phyloP scores from a whole-genome alignment of 352 stramenopile species.

The Pythium periplocum region DNA sequence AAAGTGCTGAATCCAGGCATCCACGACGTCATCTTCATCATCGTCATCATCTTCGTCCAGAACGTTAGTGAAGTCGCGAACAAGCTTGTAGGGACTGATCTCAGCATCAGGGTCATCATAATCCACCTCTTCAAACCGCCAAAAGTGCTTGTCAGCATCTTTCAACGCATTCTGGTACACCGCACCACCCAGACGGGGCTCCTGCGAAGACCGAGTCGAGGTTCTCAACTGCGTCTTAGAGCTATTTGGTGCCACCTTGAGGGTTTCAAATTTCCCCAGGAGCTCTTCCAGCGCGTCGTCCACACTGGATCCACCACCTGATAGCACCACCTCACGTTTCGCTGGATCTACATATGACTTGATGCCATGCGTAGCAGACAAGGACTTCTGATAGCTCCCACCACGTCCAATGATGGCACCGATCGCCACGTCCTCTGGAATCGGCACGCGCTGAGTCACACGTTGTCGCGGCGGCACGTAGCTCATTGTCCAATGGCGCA shows the following conservation, averaged over 20 bases:
- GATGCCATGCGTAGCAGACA: constrained; percentile 23
- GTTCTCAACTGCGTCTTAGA: too few relatives aligned
- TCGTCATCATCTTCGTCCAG: neutral
- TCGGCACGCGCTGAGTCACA: constrained; percentile 6
- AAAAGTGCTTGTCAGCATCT: neutral
- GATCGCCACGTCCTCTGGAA: constrained; percentile 29
- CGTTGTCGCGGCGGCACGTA: too few relatives aligned
- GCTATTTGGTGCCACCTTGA: too few relatives aligned
- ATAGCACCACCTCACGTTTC: constrained; percentile 25
- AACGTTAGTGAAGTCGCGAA: neutral
- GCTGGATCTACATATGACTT: constrained; percentile 20
- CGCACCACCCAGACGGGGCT: neutral
- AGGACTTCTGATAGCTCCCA: constrained; percentile 27
- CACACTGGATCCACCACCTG: constrained; percentile 10
- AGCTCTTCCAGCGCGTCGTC: constrained; percentile 21
- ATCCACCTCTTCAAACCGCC: neutral
- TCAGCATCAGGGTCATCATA: neutral
- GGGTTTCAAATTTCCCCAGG: constrained; percentile 13
- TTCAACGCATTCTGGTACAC: constrained; percentile 4
- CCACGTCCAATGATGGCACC: constrained; percentile 37
- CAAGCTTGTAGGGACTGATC: neutral
- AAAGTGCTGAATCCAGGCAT: neutral
- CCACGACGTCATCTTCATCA: neutral
- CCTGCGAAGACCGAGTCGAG: too few relatives aligned
- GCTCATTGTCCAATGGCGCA: too few relatives aligned